Conservation (phyloP, 2,329 filamentous ascomycete species). For the Sporothrix curviconia region DNA sequence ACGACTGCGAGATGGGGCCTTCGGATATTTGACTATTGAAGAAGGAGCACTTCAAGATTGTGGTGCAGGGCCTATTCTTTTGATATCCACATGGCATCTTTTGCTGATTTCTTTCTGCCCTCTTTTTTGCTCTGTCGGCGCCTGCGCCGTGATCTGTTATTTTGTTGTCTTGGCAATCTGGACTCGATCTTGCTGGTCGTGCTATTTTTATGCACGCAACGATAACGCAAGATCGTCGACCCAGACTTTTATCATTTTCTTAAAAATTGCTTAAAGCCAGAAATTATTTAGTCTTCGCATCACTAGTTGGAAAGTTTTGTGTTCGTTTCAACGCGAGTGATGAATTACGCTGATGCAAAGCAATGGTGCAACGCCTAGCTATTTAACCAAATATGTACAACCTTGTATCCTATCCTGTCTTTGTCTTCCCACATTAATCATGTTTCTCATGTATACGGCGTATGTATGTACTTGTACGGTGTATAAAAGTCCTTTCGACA, state of each 20-base stretch:
- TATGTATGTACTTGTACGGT: too few relatives aligned
- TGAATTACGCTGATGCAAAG: neutral
- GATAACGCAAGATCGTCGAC: neutral
- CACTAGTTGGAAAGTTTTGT: neutral
- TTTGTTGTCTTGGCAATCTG: neutral
- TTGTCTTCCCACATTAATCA: too few relatives aligned
- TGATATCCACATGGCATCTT: too few relatives aligned
- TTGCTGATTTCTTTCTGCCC: too few relatives aligned
- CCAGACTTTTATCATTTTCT: neutral
- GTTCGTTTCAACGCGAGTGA: neutral
- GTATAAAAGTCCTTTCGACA: neutral
- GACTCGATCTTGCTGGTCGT: neutral
- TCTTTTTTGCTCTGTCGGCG: too few relatives aligned
- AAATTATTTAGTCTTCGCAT: neutral
- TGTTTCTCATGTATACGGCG: too few relatives aligned
- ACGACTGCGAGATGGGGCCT: neutral
- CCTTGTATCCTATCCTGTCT: neutral
- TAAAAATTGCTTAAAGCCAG: too few relatives aligned
- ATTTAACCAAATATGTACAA: too few relatives aligned
- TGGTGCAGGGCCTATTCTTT: too few relatives aligned
- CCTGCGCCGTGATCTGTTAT: too few relatives aligned
- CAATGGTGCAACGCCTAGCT: neutral
- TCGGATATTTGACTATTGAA: constrained; percentile 2
- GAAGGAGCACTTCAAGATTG: neutral
- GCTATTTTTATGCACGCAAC: neutral